Percentiles rank a stretch among this genome's conserved stretches.
Evolutionary conservation across 2,329 filamentous ascomycete genomes (phyloP).

Genomic region (Chaetomiaceae sp.): DNA sequence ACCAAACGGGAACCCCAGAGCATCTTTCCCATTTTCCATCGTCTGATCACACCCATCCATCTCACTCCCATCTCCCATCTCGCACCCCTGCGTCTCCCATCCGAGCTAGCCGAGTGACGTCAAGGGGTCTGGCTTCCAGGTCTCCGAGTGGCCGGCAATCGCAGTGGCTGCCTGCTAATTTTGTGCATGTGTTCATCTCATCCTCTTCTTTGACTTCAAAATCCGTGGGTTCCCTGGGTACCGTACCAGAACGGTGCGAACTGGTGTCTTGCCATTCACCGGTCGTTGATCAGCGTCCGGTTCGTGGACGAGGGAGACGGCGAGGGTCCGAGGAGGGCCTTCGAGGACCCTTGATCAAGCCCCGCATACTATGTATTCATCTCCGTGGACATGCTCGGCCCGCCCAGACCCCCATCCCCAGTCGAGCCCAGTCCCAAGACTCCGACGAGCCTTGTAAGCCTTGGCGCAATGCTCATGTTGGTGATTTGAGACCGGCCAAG

Average conservation of each 20-base stretch:
- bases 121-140: background rate
- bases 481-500: constrained; percentile 2
- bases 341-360: too few species aligned
- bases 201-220: too few species aligned
- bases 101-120: background rate
- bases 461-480: constrained; percentile 11
- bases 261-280: too few species aligned
- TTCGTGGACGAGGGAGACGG: background rate
- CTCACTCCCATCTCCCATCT: background rate
- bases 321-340: too few species aligned
- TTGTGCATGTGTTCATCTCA: too few species aligned
- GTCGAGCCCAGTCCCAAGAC: background rate
- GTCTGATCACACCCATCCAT: too few species aligned
- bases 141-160: background rate
- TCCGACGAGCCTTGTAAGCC: constrained; percentile 8
- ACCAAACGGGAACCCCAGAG: too few species aligned
- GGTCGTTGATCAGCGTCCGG: background rate
- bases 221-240: background rate
- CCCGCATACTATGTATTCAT: too few species aligned
- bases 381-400: constrained; percentile 2
- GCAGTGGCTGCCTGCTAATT: too few species aligned
- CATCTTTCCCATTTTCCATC: too few species aligned
- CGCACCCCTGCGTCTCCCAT: background rate
- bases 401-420: too few species aligned
- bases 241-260: background rate